Conservation (phyloP, 1,284 basidiomycete genomes). For the Exobasidium rhododendri region DNA sequence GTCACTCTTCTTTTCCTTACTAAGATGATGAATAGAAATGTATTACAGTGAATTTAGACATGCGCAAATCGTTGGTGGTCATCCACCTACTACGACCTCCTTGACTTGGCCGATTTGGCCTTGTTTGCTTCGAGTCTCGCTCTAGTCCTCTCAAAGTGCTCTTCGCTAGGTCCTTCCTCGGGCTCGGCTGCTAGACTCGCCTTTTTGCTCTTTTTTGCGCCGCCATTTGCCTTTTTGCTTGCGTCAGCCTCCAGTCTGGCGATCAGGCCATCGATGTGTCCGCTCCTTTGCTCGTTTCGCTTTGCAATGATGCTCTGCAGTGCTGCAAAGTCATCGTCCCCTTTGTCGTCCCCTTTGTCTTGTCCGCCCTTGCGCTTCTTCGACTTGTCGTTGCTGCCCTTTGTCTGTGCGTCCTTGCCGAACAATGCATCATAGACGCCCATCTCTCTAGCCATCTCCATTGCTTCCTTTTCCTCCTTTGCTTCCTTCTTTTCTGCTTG, state of each 20-base stretch:
- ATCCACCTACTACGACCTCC: too few species aligned
- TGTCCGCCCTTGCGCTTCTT: conserved; percentile 17
- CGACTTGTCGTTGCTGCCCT: conserved; percentile 22
- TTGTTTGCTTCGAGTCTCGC: neutral
- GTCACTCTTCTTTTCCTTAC: too few species aligned
- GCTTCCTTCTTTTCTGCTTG: conserved; percentile 25
- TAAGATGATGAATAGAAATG: too few species aligned
- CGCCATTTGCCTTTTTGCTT: neutral
- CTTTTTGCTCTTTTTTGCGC: conserved; percentile 10
- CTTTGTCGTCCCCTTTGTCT: conserved; percentile 16
- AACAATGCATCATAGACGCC: conserved; percentile 53
- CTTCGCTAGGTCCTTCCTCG: conserved; percentile 6
- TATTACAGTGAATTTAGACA: neutral
- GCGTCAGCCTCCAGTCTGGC: conserved; percentile 10
- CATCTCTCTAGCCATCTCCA: conserved; percentile 44
- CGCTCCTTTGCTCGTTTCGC: conserved; percentile 3
- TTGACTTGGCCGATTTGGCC: neutral
- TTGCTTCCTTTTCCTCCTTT: conserved; percentile 29
- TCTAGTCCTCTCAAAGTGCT: neutral
- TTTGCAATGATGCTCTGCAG: conserved; percentile 11
- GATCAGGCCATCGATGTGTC: conserved; percentile 7
- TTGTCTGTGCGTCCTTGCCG: conserved; percentile 20
- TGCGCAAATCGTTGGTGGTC: neutral
- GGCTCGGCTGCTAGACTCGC: neutral
- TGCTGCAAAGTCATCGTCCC: conserved; percentile 16